Evolutionary conservation across 129 eudicot species (phyloP), one percentile per base, ranked within the genome.

Genomic region (Lonicera japonica): DNA sequence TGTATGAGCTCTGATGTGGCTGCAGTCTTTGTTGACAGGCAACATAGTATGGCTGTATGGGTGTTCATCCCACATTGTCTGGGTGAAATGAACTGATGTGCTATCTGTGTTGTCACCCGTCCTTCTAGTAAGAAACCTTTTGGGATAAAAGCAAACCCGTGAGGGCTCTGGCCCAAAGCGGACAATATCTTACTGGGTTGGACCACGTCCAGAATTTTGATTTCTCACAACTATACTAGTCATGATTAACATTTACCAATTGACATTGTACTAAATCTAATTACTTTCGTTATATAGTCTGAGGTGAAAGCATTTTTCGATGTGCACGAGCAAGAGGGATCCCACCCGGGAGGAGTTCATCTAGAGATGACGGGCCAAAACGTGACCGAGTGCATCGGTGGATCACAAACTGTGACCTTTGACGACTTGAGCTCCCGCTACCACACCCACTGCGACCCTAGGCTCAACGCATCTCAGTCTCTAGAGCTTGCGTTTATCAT

Each of bases 281-380:
- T 24, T 51, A 61, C 34, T 18, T 16, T 74, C 2, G 23, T 24
- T 64, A 23, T 18, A 58, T 74, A 86, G 97, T 95, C 95, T 54
- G 97, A 90, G 75, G 95, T 90, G 66, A 86, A 77, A 52, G 97
- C 97, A 25, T 90, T 90, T 80, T 90, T 90, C 48, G 97, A 90
- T 54, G 97, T 90, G 59, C 97, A 90, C 4, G 97, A 90, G 78
- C 95, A 90, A 83, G 97, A 90, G 67, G 97, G 97, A 70, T 86
- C 95, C 69, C 86, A 86, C 56, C 95, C 97, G 8, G 97, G 97
- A 12, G 97, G 97, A 34, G 87, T 90, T 48, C 97, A 90, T 79
- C 79, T 90, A 48, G 95, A 90, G 78, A 90, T 90, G 97, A 90
- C 95, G 2, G 97, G 97, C 1, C 97, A 90, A 77, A 90, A 90